phyloP scores from a whole-genome alignment of 2,329 filamentous ascomycete species.

The Cytospora piceae region DNA sequence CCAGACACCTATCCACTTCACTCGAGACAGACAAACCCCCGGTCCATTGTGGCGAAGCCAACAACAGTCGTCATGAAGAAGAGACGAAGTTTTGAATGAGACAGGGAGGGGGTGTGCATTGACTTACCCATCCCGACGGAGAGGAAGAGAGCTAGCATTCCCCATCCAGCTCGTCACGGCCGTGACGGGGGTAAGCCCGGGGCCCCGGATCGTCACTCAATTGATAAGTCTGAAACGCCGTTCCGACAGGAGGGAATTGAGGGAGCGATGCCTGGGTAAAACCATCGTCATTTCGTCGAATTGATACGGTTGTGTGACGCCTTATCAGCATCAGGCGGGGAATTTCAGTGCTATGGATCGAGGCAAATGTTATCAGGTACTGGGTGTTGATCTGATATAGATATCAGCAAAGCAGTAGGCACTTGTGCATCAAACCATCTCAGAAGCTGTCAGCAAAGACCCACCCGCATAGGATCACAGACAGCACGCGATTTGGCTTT shows the following conservation, averaged over 20 bases:
- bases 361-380: neutral
- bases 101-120: neutral
- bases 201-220: neutral
- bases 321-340: neutral
- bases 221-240: neutral
- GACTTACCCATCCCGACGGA: neutral
- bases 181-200: neutral
- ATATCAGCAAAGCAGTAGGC: neutral
- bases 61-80: neutral
- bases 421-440: neutral
- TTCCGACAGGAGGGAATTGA: neutral
- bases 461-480: neutral
- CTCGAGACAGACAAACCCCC: no score
- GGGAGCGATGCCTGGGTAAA: neutral
- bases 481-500: neutral
- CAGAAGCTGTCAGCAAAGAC: neutral
- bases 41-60: neutral
- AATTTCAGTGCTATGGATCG: neutral
- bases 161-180: neutral
- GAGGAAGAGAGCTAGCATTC: neutral
- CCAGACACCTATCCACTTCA: no score
- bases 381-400: neutral
- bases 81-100: neutral
- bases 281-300: neutral
- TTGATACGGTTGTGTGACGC: neutral